Evolutionary conservation across 257 asterid species (phyloP), one percentile per base, ranked within the genome.

Genomic region (Henckelia pumila): DNA sequence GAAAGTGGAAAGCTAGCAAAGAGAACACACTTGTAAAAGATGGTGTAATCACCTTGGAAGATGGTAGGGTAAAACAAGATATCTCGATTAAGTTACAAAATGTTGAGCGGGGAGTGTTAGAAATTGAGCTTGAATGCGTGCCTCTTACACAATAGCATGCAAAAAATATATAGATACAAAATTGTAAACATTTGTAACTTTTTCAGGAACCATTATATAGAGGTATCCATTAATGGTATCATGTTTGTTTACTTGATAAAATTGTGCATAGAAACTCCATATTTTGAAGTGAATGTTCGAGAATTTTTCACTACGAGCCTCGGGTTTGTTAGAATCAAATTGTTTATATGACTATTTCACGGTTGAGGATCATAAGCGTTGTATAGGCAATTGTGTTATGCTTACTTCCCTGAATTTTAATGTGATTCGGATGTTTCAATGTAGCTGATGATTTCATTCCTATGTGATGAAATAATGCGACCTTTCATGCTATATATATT

Each of bases 61-160:
- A 88, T 29, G 96, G 95, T 23, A 82, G 44, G 60, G 94, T 82
- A 28, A 92, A 82, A 78, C 95, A 86, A 59, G 88, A 84, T 21
- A 83, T 89, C 29, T 80, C 85, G 16, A 82, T 92, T 30, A 84
- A 84, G 86, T 76, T 92, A 75, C 96, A 84, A 77, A 83, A 88
- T 52, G 98, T 89, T 28, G 98, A 89, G 75, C 67, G 93, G 47
- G 97, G 97, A 67, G 77, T 80, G 32, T 73, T 92, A 37, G 97
- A 92, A 71, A 84, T 89, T 16, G 97, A 88, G 84, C 95, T 92
- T 35, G 98, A 92, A 81, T 89, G 98, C n/a, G 78, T 92, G 56
- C 93, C 92, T 59, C 95, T 92, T 71, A 84, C 87, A 21, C 97
- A 92, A 77, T 92, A 85, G 69, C 72, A 37, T 19, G 24, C n/a